Evolutionary conservation across 805 yeast genomes (phyloP).

Genomic region (Candida succiphila): DNA sequence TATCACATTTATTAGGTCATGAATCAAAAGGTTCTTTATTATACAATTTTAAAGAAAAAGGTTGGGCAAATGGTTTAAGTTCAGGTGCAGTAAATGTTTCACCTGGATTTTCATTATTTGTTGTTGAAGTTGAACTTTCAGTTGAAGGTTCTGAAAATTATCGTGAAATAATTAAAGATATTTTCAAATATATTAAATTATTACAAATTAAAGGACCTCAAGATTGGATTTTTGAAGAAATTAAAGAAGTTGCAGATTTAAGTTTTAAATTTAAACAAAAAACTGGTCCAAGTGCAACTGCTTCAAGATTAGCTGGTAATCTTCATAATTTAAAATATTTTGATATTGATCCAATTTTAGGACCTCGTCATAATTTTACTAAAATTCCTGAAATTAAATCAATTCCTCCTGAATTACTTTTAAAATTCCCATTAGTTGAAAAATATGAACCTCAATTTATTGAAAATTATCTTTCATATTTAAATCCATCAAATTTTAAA

Average conservation of each 20-base stretch:
- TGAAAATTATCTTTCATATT: conserved; percentile 32
- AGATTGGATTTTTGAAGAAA: conserved; percentile 73
- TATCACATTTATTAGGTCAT: conserved; percentile 82
- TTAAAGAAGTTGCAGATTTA: conserved; percentile 55
- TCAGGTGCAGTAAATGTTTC: conserved; percentile 64
- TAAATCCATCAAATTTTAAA: conserved; percentile 54
- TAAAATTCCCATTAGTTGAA: conserved; percentile 41
- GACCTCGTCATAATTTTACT: conserved; percentile 3
- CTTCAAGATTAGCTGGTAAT: conserved; percentile 32
- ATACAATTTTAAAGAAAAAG: conserved; percentile 53
- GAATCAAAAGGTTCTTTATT: conserved; percentile 84
- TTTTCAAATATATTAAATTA: conserved; percentile 69
- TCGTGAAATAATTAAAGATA: conserved; percentile 43
- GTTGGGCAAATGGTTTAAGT: conserved; percentile 75
- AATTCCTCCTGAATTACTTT: conserved; percentile 56
- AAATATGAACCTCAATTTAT: conserved; percentile 51
- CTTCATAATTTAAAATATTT: conserved; percentile 16
- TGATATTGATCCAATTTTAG: conserved; percentile 9
- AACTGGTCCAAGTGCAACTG: conserved; percentile 59
- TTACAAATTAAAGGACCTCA: conserved; percentile 51
- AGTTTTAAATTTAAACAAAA: conserved; percentile 79
- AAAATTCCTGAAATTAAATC: conserved; percentile 8
- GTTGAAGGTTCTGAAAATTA: conserved; percentile 58
- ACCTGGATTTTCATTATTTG: conserved; percentile 56
- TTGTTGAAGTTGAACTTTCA: conserved; percentile 70